Evolutionary conservation across 1,284 basidiomycete genomes (phyloP).

Genomic region (Cutaneotrichosporon mucoides): DNA sequence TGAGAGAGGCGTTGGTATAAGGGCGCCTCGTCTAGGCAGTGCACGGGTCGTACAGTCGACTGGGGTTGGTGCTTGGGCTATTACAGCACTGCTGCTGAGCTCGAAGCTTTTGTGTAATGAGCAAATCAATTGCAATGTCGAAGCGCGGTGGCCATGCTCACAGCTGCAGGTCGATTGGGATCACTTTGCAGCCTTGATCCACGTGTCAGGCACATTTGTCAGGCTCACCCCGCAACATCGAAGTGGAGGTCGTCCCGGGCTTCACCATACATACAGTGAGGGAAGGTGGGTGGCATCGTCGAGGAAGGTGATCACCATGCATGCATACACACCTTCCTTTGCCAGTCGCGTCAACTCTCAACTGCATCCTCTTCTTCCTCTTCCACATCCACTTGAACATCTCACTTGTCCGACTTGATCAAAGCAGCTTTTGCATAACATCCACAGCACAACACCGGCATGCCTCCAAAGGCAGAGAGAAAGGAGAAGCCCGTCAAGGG

Average conservation of each 20-base stretch:
- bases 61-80: neutral
- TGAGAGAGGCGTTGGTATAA: neutral
- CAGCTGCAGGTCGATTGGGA: neutral
- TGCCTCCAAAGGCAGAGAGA: slow-evolving; percentile 67
- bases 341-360: no score
- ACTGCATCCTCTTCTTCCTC: neutral
- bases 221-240: neutral
- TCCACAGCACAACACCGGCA: slow-evolving; percentile 11
- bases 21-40: neutral
- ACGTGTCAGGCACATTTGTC: neutral
- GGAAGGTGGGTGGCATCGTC: no score
- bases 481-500: slow-evolving; percentile 56
- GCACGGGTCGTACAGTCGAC: neutral
- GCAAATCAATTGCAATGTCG: neutral
- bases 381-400: neutral
- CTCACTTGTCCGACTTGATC: no score
- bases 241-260: neutral
- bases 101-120: neutral
- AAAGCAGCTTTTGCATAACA: no score
- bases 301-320: no score
- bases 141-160: no score
- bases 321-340: no score
- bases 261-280: no score
- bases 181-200: slow-evolving; percentile 1
- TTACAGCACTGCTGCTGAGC: neutral